phyloP scores from a whole-genome alignment of 129 eudicot species.

The Saussurea involucrata region DNA sequence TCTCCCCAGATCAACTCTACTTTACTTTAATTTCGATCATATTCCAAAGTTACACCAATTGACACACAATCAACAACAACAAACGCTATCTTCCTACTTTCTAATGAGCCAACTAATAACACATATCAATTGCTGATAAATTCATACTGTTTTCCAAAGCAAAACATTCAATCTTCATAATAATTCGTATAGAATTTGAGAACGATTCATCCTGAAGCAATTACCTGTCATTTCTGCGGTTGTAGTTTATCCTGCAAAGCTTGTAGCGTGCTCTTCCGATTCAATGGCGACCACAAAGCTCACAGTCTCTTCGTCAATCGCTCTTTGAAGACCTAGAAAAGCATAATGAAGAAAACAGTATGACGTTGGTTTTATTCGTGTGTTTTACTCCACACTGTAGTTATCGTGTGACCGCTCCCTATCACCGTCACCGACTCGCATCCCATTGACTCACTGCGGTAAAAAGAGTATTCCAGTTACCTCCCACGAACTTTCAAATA shows the following conservation, averaged over 20 bases:
- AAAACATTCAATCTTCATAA: neutral
- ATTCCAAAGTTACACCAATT: neutral
- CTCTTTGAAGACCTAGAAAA: conserved; percentile 16
- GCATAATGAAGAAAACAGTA: neutral
- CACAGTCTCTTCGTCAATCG: conserved; percentile 9
- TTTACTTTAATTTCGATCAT: neutral
- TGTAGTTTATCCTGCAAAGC: conserved; percentile 2
- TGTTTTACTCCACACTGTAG: conserved; percentile 12
- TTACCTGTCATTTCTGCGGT: conserved; percentile 27
- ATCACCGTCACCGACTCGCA: conserved; percentile 4
- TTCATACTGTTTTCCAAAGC: neutral
- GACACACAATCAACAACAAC: neutral
- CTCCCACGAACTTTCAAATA: neutral
- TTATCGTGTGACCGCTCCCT: neutral
- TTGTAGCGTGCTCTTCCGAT: conserved; percentile 21
- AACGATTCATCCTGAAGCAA: conserved; percentile 3
- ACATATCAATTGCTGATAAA: neutral
- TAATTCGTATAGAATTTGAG: neutral
- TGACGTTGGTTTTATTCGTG: conserved; percentile 16
- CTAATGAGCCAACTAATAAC: neutral
- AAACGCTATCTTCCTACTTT: conserved; percentile 12
- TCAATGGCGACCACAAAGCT: conserved; percentile 6
- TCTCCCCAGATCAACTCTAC: conserved; percentile 10
- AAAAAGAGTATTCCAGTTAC: neutral
- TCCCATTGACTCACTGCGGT: neutral